Evolutionary conservation across 2,329 filamentous ascomycete genomes (phyloP), one percentile per base, ranked within the genome.

Genomic region (Xylariaceae sp.): DNA sequence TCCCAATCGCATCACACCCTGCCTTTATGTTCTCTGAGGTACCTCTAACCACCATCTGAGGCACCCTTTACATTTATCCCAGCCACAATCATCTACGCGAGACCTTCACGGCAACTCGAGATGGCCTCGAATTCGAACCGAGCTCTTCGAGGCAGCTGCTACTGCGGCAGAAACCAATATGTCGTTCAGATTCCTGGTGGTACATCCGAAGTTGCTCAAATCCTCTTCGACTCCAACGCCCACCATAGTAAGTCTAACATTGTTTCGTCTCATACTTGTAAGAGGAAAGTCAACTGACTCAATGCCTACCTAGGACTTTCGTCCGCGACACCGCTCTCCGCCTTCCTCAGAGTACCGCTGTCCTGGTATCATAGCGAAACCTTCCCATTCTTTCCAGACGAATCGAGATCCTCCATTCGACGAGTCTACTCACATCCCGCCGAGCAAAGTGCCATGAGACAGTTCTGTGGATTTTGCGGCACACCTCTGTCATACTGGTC

Each of bases 391-490:
- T 92, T 88, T 71, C 83, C 88, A 2, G 90, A 96, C 73, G 93
- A 96, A 76, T 85, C 86, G 16, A 82, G 85, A 71, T 66, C 78
- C 51, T 78, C 79, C 49, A 92, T 92, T 69, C 85, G 84, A 53
- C 83, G 87, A 41, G 80, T 82, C 46, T 92, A 90, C 72, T 84
- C 84, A 9, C 82, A 87, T 20, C 79, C 78, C 2, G 75, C 79
- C 64, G 81, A 83, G 50, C 79, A 81, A 49, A 75, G 82, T 65
- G 79, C 84, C 1, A 86, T 89, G 70, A 86, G 90, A 48, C 84
- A 91, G 64, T 97, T 97, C 74, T 97, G 93, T 74, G 93, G 93
- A 20, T 96, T 89, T 76, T 96, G 93, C 71, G 93, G 93, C 50
- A 96, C 92, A 0, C 89, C 90, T 12, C 77, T 97, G 51, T 89